phyloP scores from a whole-genome alignment of 768 basidiomycete species.

The Sporobolomyces roseus region DNA sequence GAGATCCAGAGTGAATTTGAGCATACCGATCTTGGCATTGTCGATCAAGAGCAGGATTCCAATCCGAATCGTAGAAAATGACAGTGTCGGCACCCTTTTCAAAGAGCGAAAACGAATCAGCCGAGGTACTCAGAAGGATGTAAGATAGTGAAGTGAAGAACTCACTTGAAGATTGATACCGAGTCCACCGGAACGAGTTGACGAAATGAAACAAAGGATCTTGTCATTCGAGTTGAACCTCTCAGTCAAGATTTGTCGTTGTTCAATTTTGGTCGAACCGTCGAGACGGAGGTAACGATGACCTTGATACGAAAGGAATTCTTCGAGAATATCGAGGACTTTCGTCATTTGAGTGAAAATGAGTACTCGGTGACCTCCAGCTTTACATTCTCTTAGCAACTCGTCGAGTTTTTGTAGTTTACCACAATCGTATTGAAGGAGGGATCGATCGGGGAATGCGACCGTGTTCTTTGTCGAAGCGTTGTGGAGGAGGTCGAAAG shows the following conservation, averaged over 20 bases:
- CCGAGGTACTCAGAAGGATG: background rate
- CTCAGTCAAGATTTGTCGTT: slow-evolving; percentile 58
- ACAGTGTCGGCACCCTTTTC: slow-evolving; percentile 55
- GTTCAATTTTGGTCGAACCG: slow-evolving; percentile 91
- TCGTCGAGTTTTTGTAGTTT: slow-evolving; percentile 81
- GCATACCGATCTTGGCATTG: slow-evolving; percentile 52
- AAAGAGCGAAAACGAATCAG: slow-evolving; percentile 19
- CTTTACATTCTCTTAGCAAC: slow-evolving; percentile 75
- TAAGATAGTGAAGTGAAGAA: background rate
- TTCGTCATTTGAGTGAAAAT: slow-evolving; percentile 98
- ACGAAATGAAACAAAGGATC: slow-evolving; percentile 53
- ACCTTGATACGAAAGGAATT: slow-evolving; percentile 86
- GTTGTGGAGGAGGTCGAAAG: slow-evolving; percentile 69
- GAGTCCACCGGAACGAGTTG: slow-evolving; percentile 57
- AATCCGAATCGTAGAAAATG: slow-evolving; percentile 53
- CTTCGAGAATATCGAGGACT: slow-evolving; percentile 88
- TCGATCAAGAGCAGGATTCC: slow-evolving; percentile 53
- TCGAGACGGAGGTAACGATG: slow-evolving; percentile 91
- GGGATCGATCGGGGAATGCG: slow-evolving; percentile 82
- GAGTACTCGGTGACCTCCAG: slow-evolving; percentile 79
- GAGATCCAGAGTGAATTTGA: slow-evolving; percentile 45
- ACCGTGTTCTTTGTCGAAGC: slow-evolving; percentile 80
- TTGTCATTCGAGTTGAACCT: slow-evolving; percentile 52
- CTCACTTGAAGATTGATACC: slow-evolving; percentile 70
- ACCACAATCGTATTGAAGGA: slow-evolving; percentile 92